Conservation (phyloP, 345 rosid species). For the Citrus sp. region DNA sequence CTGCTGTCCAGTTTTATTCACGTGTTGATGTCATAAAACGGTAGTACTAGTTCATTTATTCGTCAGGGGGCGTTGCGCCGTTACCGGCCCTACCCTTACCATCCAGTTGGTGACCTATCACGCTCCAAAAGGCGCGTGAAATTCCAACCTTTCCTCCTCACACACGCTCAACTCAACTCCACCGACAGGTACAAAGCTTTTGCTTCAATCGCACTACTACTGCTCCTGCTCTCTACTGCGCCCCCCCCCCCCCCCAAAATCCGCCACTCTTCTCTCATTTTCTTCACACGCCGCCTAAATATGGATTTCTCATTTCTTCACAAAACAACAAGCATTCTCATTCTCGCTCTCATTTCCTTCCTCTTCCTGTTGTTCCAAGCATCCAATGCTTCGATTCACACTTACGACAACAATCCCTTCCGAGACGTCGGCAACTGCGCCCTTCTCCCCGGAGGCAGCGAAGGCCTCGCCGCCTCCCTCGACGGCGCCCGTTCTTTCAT, state of each 20-base stretch:
- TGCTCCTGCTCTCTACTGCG: too few relatives aligned
- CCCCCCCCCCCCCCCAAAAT: background rate
- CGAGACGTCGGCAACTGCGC: conserved; percentile 77
- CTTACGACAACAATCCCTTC: conserved; percentile 58
- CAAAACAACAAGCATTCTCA: background rate
- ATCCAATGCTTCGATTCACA: conserved; percentile 63
- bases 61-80: too few relatives aligned
- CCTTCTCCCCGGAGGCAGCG: conserved; percentile 97
- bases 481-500: conserved; percentile 45
- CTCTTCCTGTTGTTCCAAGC: background rate
- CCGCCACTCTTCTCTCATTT: background rate
- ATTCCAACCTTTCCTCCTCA: background rate
- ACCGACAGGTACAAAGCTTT: background rate
- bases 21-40: too few relatives aligned
- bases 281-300: too few relatives aligned
- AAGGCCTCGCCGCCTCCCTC: conserved; percentile 58
- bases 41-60: too few relatives aligned
- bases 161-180: background rate
- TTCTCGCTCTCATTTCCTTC: background rate
- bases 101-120: background rate
- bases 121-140: background rate
- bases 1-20: too few relatives aligned
- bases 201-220: background rate
- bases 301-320: background rate
- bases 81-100: too few relatives aligned